These are phyloP conservation scores for Pseudogymnoascus sp. DNA, from an alignment of 2,329 filamentous ascomycete genomes.

Conservation along the genomic window DNA sequence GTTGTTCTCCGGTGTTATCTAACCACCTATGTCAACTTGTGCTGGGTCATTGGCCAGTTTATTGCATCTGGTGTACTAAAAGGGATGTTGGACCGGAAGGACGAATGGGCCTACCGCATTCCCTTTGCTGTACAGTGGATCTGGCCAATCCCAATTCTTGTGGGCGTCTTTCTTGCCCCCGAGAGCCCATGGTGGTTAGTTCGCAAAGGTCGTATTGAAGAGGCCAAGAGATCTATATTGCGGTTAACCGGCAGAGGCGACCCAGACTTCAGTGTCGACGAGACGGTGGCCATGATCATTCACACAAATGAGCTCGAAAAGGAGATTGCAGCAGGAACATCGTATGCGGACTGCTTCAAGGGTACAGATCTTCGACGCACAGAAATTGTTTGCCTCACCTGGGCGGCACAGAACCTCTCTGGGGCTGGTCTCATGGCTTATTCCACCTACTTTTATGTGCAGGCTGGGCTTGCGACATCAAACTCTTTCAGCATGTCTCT, in stretches of 20 bases:
- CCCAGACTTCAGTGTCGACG: constrained; percentile 20
- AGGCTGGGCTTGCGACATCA: constrained; percentile 41
- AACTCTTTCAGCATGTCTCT: constrained; percentile 48
- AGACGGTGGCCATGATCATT: constrained; percentile 41
- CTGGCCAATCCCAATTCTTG: constrained; percentile 38
- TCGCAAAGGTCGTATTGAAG: constrained; percentile 34
- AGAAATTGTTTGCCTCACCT: constrained; percentile 49
- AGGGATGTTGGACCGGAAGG: constrained; percentile 32
- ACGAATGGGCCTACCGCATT: constrained; percentile 41
- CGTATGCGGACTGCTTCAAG: constrained; percentile 43
- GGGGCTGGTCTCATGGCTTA: constrained; percentile 2
- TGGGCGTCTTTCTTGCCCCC: constrained; percentile 37
- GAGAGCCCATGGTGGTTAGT: constrained; percentile 44
- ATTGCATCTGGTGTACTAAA: constrained; percentile 41
- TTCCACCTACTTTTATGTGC: constrained; percentile 1
- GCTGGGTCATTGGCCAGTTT: constrained; percentile 45
- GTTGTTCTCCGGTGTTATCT: constrained; percentile 27
- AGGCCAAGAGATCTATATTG: constrained; percentile 31
- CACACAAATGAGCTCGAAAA: constrained; percentile 49
- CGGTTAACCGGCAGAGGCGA: constrained; percentile 30
- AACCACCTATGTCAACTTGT: constrained; percentile 44
- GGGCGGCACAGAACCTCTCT: constrained; percentile 53
- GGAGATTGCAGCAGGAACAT: constrained; percentile 34
- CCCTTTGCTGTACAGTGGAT: constrained; percentile 42
- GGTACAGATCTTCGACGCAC: constrained; percentile 42